Conservation (phyloP, 441 rosid species). For the Adansonia grandidieri region DNA sequence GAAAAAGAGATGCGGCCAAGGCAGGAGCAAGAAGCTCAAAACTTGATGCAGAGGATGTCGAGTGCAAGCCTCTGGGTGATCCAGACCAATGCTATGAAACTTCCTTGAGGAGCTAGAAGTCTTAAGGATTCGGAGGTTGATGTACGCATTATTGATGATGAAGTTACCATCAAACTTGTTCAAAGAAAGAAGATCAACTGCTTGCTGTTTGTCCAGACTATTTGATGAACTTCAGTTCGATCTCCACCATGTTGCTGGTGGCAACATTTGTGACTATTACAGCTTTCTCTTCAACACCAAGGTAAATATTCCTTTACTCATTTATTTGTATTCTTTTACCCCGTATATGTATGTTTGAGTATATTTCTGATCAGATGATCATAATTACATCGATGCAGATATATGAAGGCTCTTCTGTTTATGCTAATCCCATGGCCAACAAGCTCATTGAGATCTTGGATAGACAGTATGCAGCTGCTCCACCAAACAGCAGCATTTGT, state of each 20-base stretch:
- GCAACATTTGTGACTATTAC: constrained; percentile 78
- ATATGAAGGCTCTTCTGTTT: constrained; percentile 57
- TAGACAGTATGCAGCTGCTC: constrained; percentile 46
- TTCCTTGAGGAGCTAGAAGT: constrained; percentile 72
- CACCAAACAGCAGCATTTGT: constrained; percentile 35
- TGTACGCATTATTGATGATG: constrained; percentile 81
- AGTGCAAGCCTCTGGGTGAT: constrained; percentile 43
- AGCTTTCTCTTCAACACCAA: constrained; percentile 83
- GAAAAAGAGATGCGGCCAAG: constrained; percentile 65
- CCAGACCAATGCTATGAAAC: constrained; percentile 55
- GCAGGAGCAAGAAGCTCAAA: constrained; percentile 59
- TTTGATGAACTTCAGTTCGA: constrained; percentile 81
- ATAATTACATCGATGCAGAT: constrained; percentile 40
- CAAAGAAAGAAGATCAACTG: constrained; percentile 81
- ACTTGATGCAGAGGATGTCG: constrained; percentile 43
- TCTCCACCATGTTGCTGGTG: constrained; percentile 87
- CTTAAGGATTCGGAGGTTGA: constrained; percentile 76
- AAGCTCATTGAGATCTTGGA: constrained; percentile 60
- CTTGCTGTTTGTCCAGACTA: constrained; percentile 65
- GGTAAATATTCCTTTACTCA: constrained; percentile 38
- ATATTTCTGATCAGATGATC: not conserved
- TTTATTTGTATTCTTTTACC: not conserved
- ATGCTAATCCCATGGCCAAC: constrained; percentile 63
- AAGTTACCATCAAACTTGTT: constrained; percentile 83
- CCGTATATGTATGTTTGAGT: not conserved